Base-by-base conservation (phyloP, 306 rosid genomes). In the Biancaea sappan region DNA sequence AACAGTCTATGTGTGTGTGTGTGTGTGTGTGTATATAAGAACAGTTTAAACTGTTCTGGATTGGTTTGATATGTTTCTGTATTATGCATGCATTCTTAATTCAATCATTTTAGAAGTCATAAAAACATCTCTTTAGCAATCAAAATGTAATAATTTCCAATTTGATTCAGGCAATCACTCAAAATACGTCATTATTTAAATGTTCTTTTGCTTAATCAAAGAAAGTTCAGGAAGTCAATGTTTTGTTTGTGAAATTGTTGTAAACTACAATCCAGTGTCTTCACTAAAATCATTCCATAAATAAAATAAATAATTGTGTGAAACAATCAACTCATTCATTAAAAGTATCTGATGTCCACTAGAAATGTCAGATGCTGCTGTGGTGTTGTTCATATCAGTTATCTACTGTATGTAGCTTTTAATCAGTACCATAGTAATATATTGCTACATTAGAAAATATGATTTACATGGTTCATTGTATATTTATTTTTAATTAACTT, bases 241-340 rank as follows among this genome's bases (percentile, higher is more conserved):
- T 77, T 60, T 68, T 43, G 51, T 67, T 64, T 25, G 6, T 60
- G 59, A 78, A 69, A 32, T 22, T 74, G 71, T 54, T 41, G 58
- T 70, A 38, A 37, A 69, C 29, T 29, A 62, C 46, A 35, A 34
- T 50, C 43, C 35, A n/a, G 22, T 29, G 37, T 50, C 62, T 58
- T 41, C 28, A 9, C 37, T 58, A 18, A 50, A 40, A 52, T 74
- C 28, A 53, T 32, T 52, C 13, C 32, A 2, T 72, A n/a, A 15
- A 31, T 53, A 58, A 56, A 44, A 13, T 68, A 47, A 44, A 69
- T 38, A 64, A 22, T n/a, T 58, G 34, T 59, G 46, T 65, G 37
- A 29, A 56, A 65, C 18, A 29, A 46, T 76, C 58, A 9, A 19
- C 52, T 46, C 34, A 18, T 34, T 70, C 48, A 52, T 66, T 66